Conservation (phyloP, 2,329 filamentous ascomycete species). For the Aschersonia sp. region DNA sequence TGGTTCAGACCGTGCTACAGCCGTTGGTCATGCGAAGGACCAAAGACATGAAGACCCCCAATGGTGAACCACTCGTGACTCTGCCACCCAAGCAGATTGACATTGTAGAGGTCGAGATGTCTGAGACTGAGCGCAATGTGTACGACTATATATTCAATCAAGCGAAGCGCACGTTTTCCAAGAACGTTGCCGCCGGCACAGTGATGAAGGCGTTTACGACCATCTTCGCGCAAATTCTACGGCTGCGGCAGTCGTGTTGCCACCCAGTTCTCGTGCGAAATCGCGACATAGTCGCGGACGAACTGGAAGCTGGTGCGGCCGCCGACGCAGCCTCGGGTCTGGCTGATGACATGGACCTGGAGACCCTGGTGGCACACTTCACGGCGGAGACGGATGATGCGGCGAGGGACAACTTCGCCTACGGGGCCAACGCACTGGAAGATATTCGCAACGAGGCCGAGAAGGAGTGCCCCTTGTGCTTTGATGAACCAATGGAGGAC, state of each 20-base stretch:
- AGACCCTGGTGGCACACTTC: conserved; percentile 73
- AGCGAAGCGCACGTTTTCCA: conserved; percentile 71
- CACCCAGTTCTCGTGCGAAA: conserved; percentile 85
- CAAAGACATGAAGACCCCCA: conserved; percentile 95
- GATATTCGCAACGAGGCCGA: conserved; percentile 85
- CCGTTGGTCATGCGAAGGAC: conserved; percentile 89
- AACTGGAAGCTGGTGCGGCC: conserved; percentile 61
- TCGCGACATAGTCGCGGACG: conserved; percentile 70
- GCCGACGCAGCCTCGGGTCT: conserved; percentile 70
- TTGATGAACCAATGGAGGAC: conserved; percentile 90
- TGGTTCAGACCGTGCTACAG: conserved; percentile 92
- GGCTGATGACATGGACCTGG: conserved; percentile 91
- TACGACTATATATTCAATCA: conserved; percentile 81
- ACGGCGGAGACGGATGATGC: conserved; percentile 52
- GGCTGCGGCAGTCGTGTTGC: conserved; percentile 85
- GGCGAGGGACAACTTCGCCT: conserved; percentile 27
- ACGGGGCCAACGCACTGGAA: conserved; percentile 73
- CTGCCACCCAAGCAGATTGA: conserved; percentile 68
- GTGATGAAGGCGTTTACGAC: conserved; percentile 92
- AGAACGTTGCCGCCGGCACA: conserved; percentile 82
- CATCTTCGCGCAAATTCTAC: conserved; percentile 91
- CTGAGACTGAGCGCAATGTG: conserved; percentile 71
- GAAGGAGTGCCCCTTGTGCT: conserved; percentile 87
- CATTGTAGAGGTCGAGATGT: conserved; percentile 80
- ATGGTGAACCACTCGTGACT: conserved; percentile 60